Conservation (phyloP, 805 yeast species). For the Metschnikowia aberdeeniae region DNA sequence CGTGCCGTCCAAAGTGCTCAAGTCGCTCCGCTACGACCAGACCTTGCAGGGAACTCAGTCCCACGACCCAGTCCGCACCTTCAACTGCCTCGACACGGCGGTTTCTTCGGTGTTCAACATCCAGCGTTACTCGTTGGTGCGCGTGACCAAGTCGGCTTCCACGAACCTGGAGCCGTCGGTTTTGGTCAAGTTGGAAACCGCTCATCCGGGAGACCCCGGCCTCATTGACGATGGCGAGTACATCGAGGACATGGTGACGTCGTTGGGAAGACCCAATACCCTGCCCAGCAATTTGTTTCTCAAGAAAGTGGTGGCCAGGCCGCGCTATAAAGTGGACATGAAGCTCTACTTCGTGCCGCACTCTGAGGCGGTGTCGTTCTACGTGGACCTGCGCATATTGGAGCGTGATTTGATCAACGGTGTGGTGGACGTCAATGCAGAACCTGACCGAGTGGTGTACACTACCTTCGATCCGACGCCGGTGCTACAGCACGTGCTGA, state of each 20-base stretch:
- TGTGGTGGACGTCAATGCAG: constrained; percentile 33
- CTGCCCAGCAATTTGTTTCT: constrained; percentile 47
- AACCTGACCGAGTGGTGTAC: constrained; percentile 15
- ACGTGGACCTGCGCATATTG: constrained; percentile 47
- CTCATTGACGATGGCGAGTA: constrained; percentile 48
- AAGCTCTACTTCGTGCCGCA: constrained; percentile 54
- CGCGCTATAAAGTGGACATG: constrained; percentile 61
- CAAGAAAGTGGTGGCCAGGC: constrained; percentile 56
- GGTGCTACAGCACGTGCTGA: constrained; percentile 8
- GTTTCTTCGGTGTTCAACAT: constrained; percentile 39
- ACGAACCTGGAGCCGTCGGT: constrained; percentile 48
- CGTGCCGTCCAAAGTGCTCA: constrained; percentile 35
- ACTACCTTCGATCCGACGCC: constrained; percentile 15
- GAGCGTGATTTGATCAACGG: constrained; percentile 51
- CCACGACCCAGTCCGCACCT: constrained; percentile 26
- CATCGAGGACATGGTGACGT: constrained; percentile 33
- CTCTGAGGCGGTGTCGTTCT: constrained; percentile 32
- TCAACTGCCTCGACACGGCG: constrained; percentile 45
- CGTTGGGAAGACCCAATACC: constrained; percentile 40
- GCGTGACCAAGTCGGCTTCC: constrained; percentile 55
- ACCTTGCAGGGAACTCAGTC: constrained; percentile 6
- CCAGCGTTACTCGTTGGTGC: constrained; percentile 41
- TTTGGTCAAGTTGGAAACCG: constrained; percentile 52
- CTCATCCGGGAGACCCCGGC: constrained; percentile 48
- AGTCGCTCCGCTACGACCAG: constrained; percentile 21